phyloP scores from a whole-genome alignment of 164 flowering plant genomes.

The Nelumbo lutea region DNA sequence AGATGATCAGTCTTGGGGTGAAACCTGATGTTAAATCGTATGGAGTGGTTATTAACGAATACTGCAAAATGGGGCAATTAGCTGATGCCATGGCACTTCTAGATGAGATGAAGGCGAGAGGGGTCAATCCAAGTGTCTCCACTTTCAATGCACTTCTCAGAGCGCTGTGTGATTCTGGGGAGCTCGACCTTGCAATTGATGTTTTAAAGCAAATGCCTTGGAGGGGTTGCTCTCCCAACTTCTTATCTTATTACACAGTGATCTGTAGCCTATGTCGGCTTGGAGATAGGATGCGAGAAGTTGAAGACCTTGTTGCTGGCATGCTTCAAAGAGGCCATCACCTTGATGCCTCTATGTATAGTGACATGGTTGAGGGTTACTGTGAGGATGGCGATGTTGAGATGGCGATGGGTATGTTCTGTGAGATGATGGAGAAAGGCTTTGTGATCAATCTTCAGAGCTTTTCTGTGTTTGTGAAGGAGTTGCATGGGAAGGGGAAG shows the following conservation, averaged over 20 bases:
- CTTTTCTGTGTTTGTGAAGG: constrained; percentile 31
- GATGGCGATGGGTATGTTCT: constrained; percentile 27
- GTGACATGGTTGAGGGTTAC: constrained; percentile 31
- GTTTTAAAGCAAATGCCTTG: constrained; percentile 32
- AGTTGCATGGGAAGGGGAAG: constrained; percentile 26
- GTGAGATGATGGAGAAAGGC: constrained; percentile 25
- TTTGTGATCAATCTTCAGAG: constrained; percentile 25
- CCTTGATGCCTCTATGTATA: constrained; percentile 32
- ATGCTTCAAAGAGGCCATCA: constrained; percentile 33
- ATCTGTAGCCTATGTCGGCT: constrained; percentile 31
- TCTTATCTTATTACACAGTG: constrained; percentile 35
- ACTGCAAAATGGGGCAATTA: constrained; percentile 28
- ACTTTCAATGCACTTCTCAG: constrained; percentile 34
- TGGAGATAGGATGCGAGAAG: constrained; percentile 36
- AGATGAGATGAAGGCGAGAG: constrained; percentile 35
- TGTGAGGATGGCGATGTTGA: constrained; percentile 25
- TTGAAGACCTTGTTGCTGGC: constrained; percentile 31
- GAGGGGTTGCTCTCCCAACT: constrained; percentile 40
- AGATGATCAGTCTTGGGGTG: constrained; percentile 29
- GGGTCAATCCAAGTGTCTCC: constrained; percentile 27
- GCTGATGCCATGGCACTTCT: constrained; percentile 31
- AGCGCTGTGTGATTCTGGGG: constrained; percentile 22
- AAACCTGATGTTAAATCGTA: constrained; percentile 33
- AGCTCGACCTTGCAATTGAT: constrained; percentile 31
- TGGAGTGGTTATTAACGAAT: constrained; percentile 36